These are phyloP conservation scores for Aspergillus thermomutatus DNA, from an alignment of 2,329 filamentous ascomycete species.

Conservation along the genomic window DNA sequence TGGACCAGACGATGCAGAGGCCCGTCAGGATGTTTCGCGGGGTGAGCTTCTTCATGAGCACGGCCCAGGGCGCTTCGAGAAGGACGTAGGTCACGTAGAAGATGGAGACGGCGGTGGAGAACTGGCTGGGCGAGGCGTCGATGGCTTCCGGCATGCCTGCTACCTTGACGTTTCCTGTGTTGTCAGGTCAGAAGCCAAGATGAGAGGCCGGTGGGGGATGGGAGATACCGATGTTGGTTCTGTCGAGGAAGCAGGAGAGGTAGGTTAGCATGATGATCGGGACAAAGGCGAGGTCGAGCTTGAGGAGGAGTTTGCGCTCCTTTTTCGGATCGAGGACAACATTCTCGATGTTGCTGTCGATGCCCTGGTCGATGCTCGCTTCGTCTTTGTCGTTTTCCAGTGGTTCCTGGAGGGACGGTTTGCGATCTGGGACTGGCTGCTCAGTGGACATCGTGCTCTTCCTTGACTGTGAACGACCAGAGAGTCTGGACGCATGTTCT, in stretches of 20 bases:
- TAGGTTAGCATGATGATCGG: slow-evolving; percentile 57
- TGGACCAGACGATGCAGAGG: slow-evolving; percentile 45
- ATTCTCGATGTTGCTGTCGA: slow-evolving; percentile 19
- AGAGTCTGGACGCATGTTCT: background rate
- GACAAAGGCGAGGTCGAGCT: slow-evolving; percentile 48
- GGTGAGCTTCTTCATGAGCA: slow-evolving; percentile 48
- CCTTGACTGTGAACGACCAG: too few species aligned
- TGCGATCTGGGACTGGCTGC: slow-evolving; percentile 1
- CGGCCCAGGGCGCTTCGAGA: slow-evolving; percentile 48
- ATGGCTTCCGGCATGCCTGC: slow-evolving; percentile 48
- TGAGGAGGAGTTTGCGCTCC: slow-evolving; percentile 46
- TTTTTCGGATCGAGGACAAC: slow-evolving; percentile 42
- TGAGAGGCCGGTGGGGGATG: background rate
- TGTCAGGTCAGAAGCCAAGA: background rate
- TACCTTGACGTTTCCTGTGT: slow-evolving; percentile 46
- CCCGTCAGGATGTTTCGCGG: slow-evolving; percentile 41
- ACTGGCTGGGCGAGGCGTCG: slow-evolving; percentile 38
- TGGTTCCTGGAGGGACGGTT: slow-evolving; percentile 11
- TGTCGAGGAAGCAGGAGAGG: slow-evolving; percentile 54
- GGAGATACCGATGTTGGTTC: slow-evolving; percentile 48
- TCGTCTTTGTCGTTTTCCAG: slow-evolving; percentile 9
- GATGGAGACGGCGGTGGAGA: slow-evolving; percentile 49
- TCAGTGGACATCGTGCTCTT: background rate
- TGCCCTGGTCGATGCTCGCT: slow-evolving; percentile 3
- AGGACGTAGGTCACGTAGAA: slow-evolving; percentile 53